A percentile compares a stretch with the other conserved stretches of the same genome.
phyloP scores from a whole-genome alignment of 169 alveolate genomes.

The Babesia ovis region DNA sequence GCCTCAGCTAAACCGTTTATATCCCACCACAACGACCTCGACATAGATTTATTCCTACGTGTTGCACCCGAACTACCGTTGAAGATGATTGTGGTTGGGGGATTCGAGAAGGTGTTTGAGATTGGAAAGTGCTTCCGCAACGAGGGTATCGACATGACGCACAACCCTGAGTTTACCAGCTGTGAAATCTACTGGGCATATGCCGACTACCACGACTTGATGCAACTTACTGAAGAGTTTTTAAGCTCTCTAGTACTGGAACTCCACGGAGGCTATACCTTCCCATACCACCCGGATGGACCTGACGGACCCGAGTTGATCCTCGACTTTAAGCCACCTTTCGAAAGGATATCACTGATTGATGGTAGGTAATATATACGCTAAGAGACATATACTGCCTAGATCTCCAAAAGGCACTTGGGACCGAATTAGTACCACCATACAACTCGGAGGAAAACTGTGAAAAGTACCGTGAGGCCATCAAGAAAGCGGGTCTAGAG shows the following conservation, averaged over 20 bases:
- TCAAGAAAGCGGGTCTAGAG: constrained; percentile 71
- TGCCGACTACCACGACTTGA: constrained; percentile 91
- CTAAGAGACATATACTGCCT: background rate
- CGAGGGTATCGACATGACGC: constrained; percentile 88
- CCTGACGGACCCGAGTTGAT: constrained; percentile 87
- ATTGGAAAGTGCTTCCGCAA: constrained; percentile 94
- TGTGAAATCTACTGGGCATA: constrained; percentile 92
- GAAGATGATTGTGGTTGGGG: constrained; percentile 91
- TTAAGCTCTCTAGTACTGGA: constrained; percentile 81
- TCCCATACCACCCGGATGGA: constrained; percentile 95
- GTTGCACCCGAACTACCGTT: constrained; percentile 94
- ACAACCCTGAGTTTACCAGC: constrained; percentile 93
- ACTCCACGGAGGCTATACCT: constrained; percentile 90
- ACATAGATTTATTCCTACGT: constrained; percentile 88
- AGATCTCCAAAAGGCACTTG: constrained; percentile 83
- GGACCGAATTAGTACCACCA: constrained; percentile 81
- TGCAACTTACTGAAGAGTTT: constrained; percentile 87
- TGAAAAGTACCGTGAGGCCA: constrained; percentile 69
- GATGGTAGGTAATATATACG: constrained; percentile 52
- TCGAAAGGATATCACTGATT: constrained; percentile 89
- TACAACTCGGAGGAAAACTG: constrained; percentile 76
- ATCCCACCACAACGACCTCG: constrained; percentile 88
- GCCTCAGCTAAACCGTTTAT: constrained; percentile 92
- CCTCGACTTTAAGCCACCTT: constrained; percentile 98
- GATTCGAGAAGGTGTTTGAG: constrained; percentile 89